A percentile compares a stretch with the other conserved stretches of the same genome.
Evolutionary conservation across 1,139 yeast species (phyloP).

Genomic region (Yamadazyma buinensis): DNA sequence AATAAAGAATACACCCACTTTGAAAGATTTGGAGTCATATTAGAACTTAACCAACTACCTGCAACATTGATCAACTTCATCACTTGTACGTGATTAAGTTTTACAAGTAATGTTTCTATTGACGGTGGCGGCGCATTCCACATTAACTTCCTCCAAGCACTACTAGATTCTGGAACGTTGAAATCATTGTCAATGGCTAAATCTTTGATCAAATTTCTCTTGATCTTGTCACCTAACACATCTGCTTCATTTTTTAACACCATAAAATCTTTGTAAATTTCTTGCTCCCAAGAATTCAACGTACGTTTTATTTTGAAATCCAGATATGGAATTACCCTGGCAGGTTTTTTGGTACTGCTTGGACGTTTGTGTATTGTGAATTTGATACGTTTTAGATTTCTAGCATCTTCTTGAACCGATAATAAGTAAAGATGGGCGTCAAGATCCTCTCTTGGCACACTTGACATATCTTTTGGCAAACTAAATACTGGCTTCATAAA

Average conservation of each 20-base stretch:
- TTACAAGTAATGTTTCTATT: constrained; percentile 17
- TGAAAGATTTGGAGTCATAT: constrained; percentile 26
- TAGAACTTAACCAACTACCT: constrained; percentile 38
- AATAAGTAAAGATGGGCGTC: constrained; percentile 2
- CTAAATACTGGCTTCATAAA: constrained; percentile 1
- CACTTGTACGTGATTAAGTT: constrained; percentile 29
- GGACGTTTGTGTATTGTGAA: too few species aligned
- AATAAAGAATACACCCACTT: constrained; percentile 38
- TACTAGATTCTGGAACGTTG: constrained; percentile 22
- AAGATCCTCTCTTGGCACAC: neutral
- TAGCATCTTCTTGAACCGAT: constrained; percentile 3
- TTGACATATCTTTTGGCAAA: neutral
- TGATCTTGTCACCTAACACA: neutral
- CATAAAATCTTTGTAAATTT: constrained; percentile 8
- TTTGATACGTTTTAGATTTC: too few species aligned
- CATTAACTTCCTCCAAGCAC: constrained; percentile 30
- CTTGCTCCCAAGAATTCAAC: constrained; percentile 4
- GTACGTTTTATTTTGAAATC: too few species aligned
- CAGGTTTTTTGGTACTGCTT: too few species aligned
- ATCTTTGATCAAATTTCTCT: too few species aligned
- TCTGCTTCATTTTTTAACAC: constrained; percentile 1
- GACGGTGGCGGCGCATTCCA: constrained; percentile 28
- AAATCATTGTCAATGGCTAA: too few species aligned
- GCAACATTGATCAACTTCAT: constrained; percentile 33
- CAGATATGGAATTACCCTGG: too few species aligned